Evolutionary conservation across 2,329 filamentous ascomycete genomes (phyloP).

Genomic region (Colletotrichum musicola): DNA sequence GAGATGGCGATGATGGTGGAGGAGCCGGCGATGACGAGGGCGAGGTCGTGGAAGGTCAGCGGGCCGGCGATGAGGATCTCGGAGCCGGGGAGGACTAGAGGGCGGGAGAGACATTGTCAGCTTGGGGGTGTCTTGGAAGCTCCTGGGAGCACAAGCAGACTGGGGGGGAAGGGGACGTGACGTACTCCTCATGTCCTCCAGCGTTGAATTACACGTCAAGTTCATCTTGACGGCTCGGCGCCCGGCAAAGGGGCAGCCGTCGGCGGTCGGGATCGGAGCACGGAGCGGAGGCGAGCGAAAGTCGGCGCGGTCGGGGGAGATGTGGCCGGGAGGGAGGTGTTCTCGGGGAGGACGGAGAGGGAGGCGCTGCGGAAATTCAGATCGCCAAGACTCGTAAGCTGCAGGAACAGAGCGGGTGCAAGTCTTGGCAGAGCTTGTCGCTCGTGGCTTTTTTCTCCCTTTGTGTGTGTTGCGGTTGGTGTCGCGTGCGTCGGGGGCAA

Average conservation of each 20-base stretch:
- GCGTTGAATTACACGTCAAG: conserved; percentile 57
- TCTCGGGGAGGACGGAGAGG: conserved; percentile 5
- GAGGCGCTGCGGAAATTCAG: neutral
- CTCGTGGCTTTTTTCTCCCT: conserved; percentile 18
- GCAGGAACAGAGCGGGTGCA: conserved; percentile 36
- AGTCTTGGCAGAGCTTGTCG: conserved; percentile 34
- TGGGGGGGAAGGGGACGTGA: conserved; percentile 11
- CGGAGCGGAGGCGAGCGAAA: neutral
- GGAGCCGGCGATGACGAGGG: conserved; percentile 63
- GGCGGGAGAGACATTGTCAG: conserved; percentile 7
- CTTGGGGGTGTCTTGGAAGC: neutral
- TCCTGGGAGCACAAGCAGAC: too few species aligned
- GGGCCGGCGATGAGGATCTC: conserved; percentile 61
- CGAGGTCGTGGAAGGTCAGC: conserved; percentile 68
- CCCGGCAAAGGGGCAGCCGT: conserved; percentile 1
- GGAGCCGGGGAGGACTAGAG: conserved; percentile 56
- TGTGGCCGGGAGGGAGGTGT: neutral
- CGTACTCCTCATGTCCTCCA: conserved; percentile 59
- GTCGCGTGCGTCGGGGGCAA: conserved; percentile 7
- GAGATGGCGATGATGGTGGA: conserved; percentile 64
- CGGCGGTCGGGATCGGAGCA: neutral
- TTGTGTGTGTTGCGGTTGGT: neutral
- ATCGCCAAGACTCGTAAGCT: conserved; percentile 31
- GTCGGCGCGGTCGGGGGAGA: neutral
- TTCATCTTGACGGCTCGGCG: conserved; percentile 45